A percentile compares a stretch with the other conserved stretches of the same genome.
Conservation (phyloP, 257 asterid species). For the Solanum gracilifrons region DNA sequence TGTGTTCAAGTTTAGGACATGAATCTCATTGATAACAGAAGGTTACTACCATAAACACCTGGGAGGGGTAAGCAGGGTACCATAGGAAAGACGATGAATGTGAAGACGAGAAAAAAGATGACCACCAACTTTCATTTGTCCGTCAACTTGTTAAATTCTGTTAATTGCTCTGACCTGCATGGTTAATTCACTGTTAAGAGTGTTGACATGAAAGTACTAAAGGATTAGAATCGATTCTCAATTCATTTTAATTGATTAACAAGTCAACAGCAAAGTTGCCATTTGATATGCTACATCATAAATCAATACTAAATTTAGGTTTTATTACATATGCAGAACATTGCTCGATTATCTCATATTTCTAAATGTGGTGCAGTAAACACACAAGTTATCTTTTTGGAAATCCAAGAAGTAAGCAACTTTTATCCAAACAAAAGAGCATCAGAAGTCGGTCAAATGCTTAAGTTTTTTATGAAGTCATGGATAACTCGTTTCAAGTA, state of each 20-base stretch:
- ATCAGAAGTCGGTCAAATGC: background rate
- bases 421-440: background rate
- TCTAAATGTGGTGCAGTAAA: background rate
- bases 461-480: background rate
- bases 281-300: background rate
- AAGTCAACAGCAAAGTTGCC: background rate
- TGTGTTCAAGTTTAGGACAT: background rate
- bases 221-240: background rate
- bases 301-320: background rate
- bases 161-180: slow-evolving; percentile 48
- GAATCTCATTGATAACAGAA: background rate
- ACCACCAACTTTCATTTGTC: slow-evolving; percentile 24
- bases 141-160: slow-evolving; percentile 25
- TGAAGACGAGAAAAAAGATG: background rate
- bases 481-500: background rate
- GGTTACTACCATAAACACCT: background rate
- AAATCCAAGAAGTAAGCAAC: background rate
- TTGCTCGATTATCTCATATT: no score
- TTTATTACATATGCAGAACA: no score
- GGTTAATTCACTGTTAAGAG: background rate
- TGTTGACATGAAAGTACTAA: background rate
- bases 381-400: background rate
- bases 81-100: background rate
- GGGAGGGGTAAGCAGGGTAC: background rate
- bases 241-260: background rate